phyloP scores from a whole-genome alignment of 129 eudicot genomes.

The Flaveria brownii region DNA sequence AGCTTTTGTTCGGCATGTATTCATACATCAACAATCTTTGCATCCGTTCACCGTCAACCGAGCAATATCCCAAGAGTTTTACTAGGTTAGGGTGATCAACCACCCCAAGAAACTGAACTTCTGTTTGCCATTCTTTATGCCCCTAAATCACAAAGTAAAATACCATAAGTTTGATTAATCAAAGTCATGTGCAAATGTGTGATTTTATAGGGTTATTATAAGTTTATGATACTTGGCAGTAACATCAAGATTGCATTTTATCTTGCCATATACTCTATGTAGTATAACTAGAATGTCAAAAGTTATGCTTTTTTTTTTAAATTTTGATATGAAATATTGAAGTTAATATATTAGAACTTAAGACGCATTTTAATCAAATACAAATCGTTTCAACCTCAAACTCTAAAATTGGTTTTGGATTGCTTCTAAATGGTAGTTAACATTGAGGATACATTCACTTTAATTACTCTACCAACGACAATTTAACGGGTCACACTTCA shows the following conservation, averaged over 20 bases:
- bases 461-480: too few species aligned
- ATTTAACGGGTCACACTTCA: too few species aligned
- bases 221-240: background rate
- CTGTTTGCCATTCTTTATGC: conserved; percentile 85
- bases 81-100: conserved; percentile 81
- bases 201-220: background rate
- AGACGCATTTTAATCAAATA: too few species aligned
- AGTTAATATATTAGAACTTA: background rate
- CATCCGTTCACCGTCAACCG: conserved; percentile 80
- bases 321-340: background rate
- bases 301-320: background rate
- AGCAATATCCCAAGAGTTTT: conserved; percentile 79
- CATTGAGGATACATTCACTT: too few species aligned
- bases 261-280: background rate
- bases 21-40: conserved; percentile 72
- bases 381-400: too few species aligned
- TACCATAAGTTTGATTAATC: conserved; percentile 6
- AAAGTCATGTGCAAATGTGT: background rate
- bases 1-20: conserved; percentile 75
- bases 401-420: too few species aligned
- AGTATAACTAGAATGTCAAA: background rate
- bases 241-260: conserved; percentile 9
- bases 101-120: conserved; percentile 80
- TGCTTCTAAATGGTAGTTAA: too few species aligned
- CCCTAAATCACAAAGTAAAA: conserved; percentile 44